phyloP scores from a whole-genome alignment of 2,329 filamentous ascomycete species.

The Phialophora expanda region DNA sequence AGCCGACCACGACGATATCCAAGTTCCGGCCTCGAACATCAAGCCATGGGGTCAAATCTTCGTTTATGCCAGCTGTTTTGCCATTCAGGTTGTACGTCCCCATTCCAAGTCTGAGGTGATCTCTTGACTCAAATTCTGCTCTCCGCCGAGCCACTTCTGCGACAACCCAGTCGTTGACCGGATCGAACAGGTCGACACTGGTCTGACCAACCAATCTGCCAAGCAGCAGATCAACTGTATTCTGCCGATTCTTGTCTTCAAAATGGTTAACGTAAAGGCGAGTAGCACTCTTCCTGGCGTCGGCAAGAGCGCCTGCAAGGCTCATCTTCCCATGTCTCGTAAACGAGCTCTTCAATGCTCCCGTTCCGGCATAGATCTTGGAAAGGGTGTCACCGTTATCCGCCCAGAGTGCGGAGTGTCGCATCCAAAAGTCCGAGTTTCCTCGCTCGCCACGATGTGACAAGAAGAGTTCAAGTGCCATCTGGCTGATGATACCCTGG shows the following conservation, averaged over 20 bases:
- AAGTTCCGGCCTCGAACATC: conserved; percentile 71
- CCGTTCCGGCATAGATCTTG: conserved; percentile 94
- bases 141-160: conserved; percentile 70
- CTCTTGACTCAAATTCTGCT: conserved; percentile 75
- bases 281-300: conserved; percentile 91
- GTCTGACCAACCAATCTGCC: conserved; percentile 82
- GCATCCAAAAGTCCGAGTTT: conserved; percentile 80
- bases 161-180: conserved; percentile 88
- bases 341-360: conserved; percentile 92
- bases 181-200: conserved; percentile 86
- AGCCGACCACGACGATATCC: conserved; percentile 86
- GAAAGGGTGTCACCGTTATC: conserved; percentile 95
- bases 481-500: conserved; percentile 92
- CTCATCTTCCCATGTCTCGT: conserved; percentile 96
- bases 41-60: conserved; percentile 86
- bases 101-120: conserved; percentile 77
- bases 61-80: conserved; percentile 73
- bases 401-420: conserved; percentile 92
- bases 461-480: conserved; percentile 87
- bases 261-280: conserved; percentile 98
- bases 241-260: conserved; percentile 87
- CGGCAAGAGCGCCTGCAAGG: conserved; percentile 87
- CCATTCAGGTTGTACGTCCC: conserved; percentile 97
- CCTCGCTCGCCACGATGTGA: conserved; percentile 71
- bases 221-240: conserved; percentile 91